These are phyloP conservation scores for Xylaria multiplex DNA, from an alignment of 2,329 filamentous ascomycete genomes.

Conservation along the genomic window DNA sequence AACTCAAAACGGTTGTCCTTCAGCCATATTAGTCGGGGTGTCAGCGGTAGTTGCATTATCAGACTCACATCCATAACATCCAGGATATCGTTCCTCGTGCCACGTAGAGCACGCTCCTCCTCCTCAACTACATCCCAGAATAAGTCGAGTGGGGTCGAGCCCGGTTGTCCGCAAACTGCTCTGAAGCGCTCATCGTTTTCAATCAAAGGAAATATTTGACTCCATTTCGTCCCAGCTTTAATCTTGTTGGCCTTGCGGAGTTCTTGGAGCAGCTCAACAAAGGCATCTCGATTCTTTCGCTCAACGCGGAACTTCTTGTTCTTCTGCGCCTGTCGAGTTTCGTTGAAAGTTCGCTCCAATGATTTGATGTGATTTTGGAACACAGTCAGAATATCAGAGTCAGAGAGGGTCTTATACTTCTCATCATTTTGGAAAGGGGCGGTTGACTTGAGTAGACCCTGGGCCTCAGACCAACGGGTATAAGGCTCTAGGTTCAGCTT, in stretches of 20 bases:
- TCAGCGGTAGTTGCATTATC: not conserved
- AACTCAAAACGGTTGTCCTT: constrained; percentile 94
- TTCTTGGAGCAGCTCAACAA: constrained; percentile 77
- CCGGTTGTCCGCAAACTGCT: constrained; percentile 82
- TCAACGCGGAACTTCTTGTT: constrained; percentile 81
- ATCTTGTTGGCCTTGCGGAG: constrained; percentile 81
- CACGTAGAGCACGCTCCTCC: constrained; percentile 87
- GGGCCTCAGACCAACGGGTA: constrained; percentile 92
- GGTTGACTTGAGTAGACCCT: constrained; percentile 81
- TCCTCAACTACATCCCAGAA: constrained; percentile 98
- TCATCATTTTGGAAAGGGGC: constrained; percentile 81
- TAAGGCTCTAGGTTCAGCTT: constrained; percentile 89
- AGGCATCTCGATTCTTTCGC: constrained; percentile 86
- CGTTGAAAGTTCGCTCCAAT: constrained; percentile 90
- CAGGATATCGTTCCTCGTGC: constrained; percentile 81
- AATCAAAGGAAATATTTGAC: constrained; percentile 77
- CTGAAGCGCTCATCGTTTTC: constrained; percentile 84
- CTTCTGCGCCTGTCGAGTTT: constrained; percentile 88
- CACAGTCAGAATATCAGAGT: constrained; percentile 88
- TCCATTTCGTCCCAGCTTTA: constrained; percentile 92
- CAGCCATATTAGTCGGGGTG: constrained; percentile 20
- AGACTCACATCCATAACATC: constrained; percentile 85
- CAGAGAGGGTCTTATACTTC: constrained; percentile 85
- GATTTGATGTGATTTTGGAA: constrained; percentile 97
- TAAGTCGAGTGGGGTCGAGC: constrained; percentile 87